Evolutionary conservation across 2,329 filamentous ascomycete genomes (phyloP).

Genomic region (Monilinia aucupariae): DNA sequence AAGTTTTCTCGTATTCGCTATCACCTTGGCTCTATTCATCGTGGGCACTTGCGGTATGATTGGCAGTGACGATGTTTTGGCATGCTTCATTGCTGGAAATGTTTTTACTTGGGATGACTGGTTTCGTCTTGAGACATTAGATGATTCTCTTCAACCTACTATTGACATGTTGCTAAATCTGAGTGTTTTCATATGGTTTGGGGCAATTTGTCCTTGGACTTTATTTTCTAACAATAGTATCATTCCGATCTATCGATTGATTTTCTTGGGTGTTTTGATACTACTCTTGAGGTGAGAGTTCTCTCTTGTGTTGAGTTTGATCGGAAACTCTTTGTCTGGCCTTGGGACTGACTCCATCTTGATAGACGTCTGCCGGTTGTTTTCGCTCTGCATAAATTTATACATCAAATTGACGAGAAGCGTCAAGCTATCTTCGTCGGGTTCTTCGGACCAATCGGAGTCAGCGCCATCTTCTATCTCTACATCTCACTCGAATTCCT

Average conservation of each 20-base stretch:
- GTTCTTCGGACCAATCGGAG: conserved; percentile 89
- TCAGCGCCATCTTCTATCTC: conserved; percentile 85
- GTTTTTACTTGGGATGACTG: conserved; percentile 90
- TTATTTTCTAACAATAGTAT: conserved; percentile 62
- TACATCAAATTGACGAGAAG: conserved; percentile 70
- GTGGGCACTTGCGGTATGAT: conserved; percentile 87
- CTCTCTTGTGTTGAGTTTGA: background rate
- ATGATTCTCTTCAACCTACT: conserved; percentile 89
- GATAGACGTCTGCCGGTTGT: conserved; percentile 64
- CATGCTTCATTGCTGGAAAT: conserved; percentile 89
- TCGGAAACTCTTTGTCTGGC: conserved; percentile 7
- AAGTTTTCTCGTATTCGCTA: conserved; percentile 51
- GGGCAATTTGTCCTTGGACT: conserved; percentile 76
- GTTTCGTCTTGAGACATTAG: conserved; percentile 83
- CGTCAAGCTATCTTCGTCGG: conserved; percentile 80
- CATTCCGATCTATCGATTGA: conserved; percentile 67
- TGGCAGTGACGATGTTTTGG: conserved; percentile 82
- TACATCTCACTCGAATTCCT: conserved; percentile 77
- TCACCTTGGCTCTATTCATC: conserved; percentile 80
- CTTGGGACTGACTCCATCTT: background rate
- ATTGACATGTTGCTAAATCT: conserved; percentile 88
- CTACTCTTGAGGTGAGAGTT: conserved; percentile 56
- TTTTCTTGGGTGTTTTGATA: conserved; percentile 69
- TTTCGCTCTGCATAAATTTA: conserved; percentile 64
- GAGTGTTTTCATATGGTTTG: conserved; percentile 85